Evolutionary conservation across 768 basidiomycete genomes (phyloP).

Genomic region (Boletus fagicola): DNA sequence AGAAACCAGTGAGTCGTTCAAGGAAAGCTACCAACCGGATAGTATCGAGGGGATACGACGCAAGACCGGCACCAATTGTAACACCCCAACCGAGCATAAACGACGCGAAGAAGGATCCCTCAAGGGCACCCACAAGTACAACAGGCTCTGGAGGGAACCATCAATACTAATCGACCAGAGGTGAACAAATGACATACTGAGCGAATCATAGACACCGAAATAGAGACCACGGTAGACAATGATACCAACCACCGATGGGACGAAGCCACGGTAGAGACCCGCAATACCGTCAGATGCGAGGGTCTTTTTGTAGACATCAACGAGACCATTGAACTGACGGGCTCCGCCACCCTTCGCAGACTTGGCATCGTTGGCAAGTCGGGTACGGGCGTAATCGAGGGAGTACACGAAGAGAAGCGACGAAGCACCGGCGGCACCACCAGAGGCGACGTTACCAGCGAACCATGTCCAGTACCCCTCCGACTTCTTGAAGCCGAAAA

Average conservation of each 20-base stretch:
- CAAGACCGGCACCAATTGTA: conserved; percentile 98
- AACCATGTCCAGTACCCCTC: conserved; percentile 99
- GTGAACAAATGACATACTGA: conserved; percentile 58
- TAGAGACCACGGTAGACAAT: conserved; percentile 99
- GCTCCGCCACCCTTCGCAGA: conserved; percentile 88
- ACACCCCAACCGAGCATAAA: conserved; percentile 99
- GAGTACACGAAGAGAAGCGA: conserved; percentile 99
- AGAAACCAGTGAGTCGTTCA: neutral
- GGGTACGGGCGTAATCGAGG: conserved; percentile 98
- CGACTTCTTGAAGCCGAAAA: conserved; percentile 97
- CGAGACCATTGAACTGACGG: conserved; percentile 98
- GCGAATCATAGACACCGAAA: conserved; percentile 95
- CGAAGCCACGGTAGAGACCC: conserved; percentile 99
- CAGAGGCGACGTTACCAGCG: conserved; percentile 94
- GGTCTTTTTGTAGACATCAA: conserved; percentile 97
- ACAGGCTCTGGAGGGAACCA: conserved; percentile 70
- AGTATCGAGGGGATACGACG: conserved; percentile 92
- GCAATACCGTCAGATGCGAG: conserved; percentile 96
- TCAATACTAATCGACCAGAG: conserved; percentile 31
- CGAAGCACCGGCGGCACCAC: conserved; percentile 99
- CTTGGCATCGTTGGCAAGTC: conserved; percentile 97
- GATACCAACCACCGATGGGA: conserved; percentile 99
- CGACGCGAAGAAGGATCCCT: conserved; percentile 96
- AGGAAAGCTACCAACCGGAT: conserved; percentile 54
- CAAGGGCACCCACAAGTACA: conserved; percentile 90